Conservation (phyloP, 2,329 filamentous ascomycete genomes). For the Talaromyces piceae region DNA sequence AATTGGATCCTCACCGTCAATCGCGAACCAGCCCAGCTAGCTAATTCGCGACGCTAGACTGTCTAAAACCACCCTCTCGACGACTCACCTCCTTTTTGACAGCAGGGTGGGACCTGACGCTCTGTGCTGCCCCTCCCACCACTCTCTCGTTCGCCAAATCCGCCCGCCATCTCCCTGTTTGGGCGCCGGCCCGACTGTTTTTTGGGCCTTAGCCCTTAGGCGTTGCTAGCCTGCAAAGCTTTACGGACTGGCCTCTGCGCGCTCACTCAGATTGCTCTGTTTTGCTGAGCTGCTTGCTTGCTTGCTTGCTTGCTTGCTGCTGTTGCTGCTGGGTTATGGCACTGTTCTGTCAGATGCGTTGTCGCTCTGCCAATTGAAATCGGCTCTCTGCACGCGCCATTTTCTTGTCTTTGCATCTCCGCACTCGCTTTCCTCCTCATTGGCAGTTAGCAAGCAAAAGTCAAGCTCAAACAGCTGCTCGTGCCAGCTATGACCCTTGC, state of each 20-base stretch:
- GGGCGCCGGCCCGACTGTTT: background rate
- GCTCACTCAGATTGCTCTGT: background rate
- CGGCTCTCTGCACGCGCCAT: background rate
- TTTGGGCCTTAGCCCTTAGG: background rate
- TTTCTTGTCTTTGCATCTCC: background rate
- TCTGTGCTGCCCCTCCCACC: background rate
- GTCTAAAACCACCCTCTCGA: background rate
- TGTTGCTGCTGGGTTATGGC: background rate
- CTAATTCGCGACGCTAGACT: background rate
- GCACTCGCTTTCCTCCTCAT: background rate
- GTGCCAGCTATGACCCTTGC: background rate
- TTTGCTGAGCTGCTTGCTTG: no score
- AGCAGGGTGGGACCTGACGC: background rate
- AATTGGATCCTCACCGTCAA: conserved; percentile 6
- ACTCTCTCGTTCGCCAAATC: background rate
- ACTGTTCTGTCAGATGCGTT: background rate
- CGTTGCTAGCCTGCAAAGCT: background rate
- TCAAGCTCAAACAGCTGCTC: no score
- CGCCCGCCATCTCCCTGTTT: background rate
- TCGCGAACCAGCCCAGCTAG: background rate
- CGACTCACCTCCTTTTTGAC: background rate
- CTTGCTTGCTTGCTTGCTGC: background rate
- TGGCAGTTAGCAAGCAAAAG: no score
- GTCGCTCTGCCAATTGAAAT: background rate
- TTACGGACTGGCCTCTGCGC: no score